These are phyloP conservation scores for Volvox reticuliferus DNA, from an alignment of 139 green algal genomes.

Conservation along the genomic window DNA sequence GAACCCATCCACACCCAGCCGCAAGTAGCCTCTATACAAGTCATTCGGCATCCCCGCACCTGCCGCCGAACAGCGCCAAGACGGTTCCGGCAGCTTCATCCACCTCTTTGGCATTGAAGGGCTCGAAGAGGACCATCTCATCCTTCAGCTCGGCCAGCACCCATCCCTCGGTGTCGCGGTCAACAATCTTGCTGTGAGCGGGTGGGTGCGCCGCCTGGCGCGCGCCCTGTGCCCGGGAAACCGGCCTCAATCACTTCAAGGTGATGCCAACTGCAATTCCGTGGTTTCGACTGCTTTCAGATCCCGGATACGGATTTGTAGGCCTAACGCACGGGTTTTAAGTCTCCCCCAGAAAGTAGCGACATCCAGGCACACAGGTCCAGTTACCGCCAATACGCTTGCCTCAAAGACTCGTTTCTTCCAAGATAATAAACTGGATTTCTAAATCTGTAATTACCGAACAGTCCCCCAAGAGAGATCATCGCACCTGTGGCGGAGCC, in stretches of 20 bases:
- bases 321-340: too few relatives aligned
- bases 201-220: background rate
- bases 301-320: too few relatives aligned
- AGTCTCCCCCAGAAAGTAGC: too few relatives aligned
- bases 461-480: too few relatives aligned
- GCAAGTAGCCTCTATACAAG: background rate
- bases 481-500: background rate
- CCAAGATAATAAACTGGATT: too few relatives aligned
- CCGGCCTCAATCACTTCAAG: too few relatives aligned
- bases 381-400: background rate
- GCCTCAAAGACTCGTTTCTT: too few relatives aligned
- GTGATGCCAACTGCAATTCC: too few relatives aligned
- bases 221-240: background rate
- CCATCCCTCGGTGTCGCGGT: slow-evolving; percentile 35
- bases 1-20: too few relatives aligned
- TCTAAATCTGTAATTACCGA: too few relatives aligned
- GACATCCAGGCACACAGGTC: background rate
- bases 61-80: slow-evolving; percentile 14
- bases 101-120: slow-evolving; percentile 13
- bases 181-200: background rate
- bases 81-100: slow-evolving; percentile 25
- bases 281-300: too few relatives aligned
- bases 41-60: background rate
- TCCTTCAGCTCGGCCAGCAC: slow-evolving; percentile 24
- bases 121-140: slow-evolving; percentile 29